Percentiles rank a stretch among this genome's conserved stretches.
Conservation (phyloP, 129 eudicot species). For the Rutidosis leptorrhynchoides region DNA sequence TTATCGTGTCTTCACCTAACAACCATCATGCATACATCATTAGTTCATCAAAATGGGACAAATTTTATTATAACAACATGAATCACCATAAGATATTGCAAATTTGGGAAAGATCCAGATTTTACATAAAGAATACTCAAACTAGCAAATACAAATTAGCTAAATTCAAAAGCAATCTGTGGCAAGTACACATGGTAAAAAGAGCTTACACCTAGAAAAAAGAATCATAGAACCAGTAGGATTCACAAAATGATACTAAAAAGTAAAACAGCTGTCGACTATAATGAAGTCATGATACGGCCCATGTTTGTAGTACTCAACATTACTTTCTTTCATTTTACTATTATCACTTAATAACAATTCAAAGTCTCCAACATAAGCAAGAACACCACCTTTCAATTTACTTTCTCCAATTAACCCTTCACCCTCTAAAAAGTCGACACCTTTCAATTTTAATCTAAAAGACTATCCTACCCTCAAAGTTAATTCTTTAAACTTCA, state of each 20-base stretch:
- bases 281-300: slow-evolving; percentile 21
- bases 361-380: too few species aligned
- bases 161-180: slow-evolving; percentile 11
- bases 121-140: slow-evolving; percentile 2
- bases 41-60: not conserved
- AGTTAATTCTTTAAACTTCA: too few species aligned
- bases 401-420: too few species aligned
- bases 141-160: slow-evolving; percentile 21
- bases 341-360: too few species aligned
- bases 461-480: too few species aligned
- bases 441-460: too few species aligned
- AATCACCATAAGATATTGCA: slow-evolving; percentile 14
- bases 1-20: too few species aligned
- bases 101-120: slow-evolving; percentile 12
- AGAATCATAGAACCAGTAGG: not conserved
- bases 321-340: slow-evolving; percentile 12
- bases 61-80: not conserved
- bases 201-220: slow-evolving; percentile 8
- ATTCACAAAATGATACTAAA: slow-evolving; percentile 17
- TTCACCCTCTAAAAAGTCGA: too few species aligned
- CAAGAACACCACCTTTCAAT: too few species aligned
- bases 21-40: too few species aligned
- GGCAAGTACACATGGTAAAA: slow-evolving; percentile 29
- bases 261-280: slow-evolving; percentile 16
- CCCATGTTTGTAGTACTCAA: slow-evolving; percentile 21